Base-by-base conservation (phyloP, 768 basidiomycete species). In the Lentinula edodes region DNA sequence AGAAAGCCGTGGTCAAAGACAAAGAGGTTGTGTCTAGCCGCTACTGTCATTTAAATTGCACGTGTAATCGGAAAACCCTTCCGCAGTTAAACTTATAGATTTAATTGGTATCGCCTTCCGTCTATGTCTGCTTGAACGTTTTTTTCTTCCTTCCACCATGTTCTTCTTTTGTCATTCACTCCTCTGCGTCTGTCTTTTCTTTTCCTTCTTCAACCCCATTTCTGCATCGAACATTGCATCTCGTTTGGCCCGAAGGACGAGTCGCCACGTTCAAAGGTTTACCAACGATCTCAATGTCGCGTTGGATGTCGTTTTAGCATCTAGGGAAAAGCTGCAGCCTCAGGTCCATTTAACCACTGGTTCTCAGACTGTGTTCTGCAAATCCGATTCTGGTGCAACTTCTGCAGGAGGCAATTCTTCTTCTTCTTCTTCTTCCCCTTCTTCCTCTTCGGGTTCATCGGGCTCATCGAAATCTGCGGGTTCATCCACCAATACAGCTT, bases 221-320 rank as follows among this genome's bases (percentile, higher is more conserved):
- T 36, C 3, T 20, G 43, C 58, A 32, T 32, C 58, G 20, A 59
- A 59, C 42, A 35, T 59, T 18, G 58, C 45, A 32, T 51, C 48
- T 20, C 45, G 45, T 13, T 34, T 51, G 32, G 58, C 36, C 5
- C 45, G 32, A 34, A 34, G 38, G 35, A 51, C 58, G 6, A 45
- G 28, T 41, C 45, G 20, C 16, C 28, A 59, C 12, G 34, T 51
- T 36, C 43, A 38, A 35, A 45, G 58, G 1, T 59, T 59, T 6
- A 39, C 48, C 38, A 15, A 41, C 13, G 58, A 59, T 51, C n/a
- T 59, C 38, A 46, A 59, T 34, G 28, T 59, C 38, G 58, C 58
- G 42, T 20, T 59, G n/a, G 58, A 23, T 41, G 58, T 41, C 18
- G 58, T 59, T 38, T 18, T 59, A 23, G 15, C 10, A 9, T 59